Evolutionary conservation across 345 rosid genomes (phyloP).

Genomic region (Erodium maritimum): DNA sequence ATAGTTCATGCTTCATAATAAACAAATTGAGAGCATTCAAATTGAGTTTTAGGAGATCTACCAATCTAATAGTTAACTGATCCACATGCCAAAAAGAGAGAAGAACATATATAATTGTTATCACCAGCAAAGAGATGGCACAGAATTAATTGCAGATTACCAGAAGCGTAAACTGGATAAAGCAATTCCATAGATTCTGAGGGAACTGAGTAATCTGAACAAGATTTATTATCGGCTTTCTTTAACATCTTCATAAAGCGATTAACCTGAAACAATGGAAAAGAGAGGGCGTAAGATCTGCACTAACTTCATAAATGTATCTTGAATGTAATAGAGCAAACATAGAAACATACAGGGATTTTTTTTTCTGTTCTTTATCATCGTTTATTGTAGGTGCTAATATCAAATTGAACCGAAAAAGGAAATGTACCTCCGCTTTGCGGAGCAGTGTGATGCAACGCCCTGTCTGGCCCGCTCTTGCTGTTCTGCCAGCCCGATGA

Average conservation of each 20-base stretch:
- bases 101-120: no score
- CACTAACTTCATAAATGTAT: background rate
- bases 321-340: no score
- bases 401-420: background rate
- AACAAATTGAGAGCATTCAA: no score
- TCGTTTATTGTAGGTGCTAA: no score
- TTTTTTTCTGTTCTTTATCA: no score
- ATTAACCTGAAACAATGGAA: conserved; percentile 45
- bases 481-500: conserved; percentile 95
- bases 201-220: conserved; percentile 42
- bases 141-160: background rate
- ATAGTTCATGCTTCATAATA: no score
- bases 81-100: background rate
- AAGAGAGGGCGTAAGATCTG: background rate
- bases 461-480: conserved; percentile 88
- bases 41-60: no score
- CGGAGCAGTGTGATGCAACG: conserved; percentile 77
- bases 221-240: conserved; percentile 58
- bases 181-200: conserved; percentile 38
- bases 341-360: no score
- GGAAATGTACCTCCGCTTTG: conserved; percentile 42
- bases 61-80: no score
- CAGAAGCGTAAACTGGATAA: conserved; percentile 19
- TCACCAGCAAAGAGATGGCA: background rate
- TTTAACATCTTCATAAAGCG: conserved; percentile 58